Evolutionary conservation across 2,329 filamentous ascomycete genomes (phyloP).

Genomic region (Hypoxylon sp.): DNA sequence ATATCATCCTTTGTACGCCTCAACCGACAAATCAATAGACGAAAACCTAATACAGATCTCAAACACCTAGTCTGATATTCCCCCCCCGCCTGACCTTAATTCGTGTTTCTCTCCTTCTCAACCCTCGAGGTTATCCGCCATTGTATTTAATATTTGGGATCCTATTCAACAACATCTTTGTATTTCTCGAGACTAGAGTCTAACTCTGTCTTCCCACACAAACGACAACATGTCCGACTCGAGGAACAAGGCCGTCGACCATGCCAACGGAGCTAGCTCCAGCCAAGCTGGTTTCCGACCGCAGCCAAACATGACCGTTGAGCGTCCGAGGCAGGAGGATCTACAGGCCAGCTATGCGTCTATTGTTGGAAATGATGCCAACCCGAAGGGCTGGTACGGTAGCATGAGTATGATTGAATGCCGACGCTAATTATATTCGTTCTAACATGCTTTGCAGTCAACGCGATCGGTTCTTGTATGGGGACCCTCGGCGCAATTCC

Average conservation of each 20-base stretch:
- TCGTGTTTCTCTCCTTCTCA: constrained; percentile 13
- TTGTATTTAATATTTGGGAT: constrained; percentile 8
- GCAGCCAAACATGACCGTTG: constrained; percentile 75
- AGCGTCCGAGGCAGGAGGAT: constrained; percentile 86
- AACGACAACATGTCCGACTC: constrained; percentile 35
- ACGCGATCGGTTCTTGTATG: constrained; percentile 79
- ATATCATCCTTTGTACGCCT: constrained; percentile 24
- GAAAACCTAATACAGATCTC: constrained; percentile 18
- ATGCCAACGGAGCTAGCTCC: constrained; percentile 40
- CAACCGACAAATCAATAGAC: constrained; percentile 7
- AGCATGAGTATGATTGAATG: constrained; percentile 65
- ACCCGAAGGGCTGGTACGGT: constrained; percentile 89
- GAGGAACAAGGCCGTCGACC: constrained; percentile 47
- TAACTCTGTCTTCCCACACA: constrained; percentile 4
- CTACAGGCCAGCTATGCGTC: constrained; percentile 86
- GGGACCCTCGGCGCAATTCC: constrained; percentile 89
- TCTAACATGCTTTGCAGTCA: constrained; percentile 64
- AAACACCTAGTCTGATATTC: constrained; percentile 12
- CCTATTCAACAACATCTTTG: constrained; percentile 3
- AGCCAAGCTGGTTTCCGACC: constrained; percentile 61
- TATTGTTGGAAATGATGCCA: constrained; percentile 74
- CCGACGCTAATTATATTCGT: constrained; percentile 1
- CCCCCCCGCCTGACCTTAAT: constrained; percentile 6
- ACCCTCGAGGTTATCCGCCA: neutral
- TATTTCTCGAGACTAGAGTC: constrained; percentile 4